Conservation (phyloP, 345 rosid genomes). For the Ailanthus altissimus region DNA sequence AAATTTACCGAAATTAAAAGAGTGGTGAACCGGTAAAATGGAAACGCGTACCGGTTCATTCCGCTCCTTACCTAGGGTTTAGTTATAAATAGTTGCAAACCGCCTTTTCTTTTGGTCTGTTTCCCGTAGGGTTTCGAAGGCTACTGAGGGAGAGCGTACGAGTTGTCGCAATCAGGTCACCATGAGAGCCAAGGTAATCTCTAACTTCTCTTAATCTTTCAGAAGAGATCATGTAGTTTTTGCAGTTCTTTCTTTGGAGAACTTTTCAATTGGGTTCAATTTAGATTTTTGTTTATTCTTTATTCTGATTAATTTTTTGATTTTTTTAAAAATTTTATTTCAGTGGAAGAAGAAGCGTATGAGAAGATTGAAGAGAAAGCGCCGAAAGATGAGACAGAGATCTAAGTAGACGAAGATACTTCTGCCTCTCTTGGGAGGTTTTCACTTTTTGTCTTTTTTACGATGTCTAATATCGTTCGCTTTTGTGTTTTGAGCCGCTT, state of each 20-base stretch:
- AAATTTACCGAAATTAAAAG: too few relatives aligned
- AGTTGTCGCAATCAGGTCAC: neutral
- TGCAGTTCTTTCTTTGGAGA: neutral
- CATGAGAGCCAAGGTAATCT: slow-evolving; percentile 32
- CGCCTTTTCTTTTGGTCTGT: rapidly evolving
- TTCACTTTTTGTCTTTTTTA: neutral
- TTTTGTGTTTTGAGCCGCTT: neutral
- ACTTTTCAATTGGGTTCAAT: too few relatives aligned
- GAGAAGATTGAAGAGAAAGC: slow-evolving; percentile 44
- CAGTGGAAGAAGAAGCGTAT: slow-evolving; percentile 48
- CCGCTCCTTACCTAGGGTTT: slow-evolving; percentile 5
- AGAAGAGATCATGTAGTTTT: neutral
- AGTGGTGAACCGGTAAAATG: neutral
- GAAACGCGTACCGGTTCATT: neutral
- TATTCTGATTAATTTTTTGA: too few relatives aligned
- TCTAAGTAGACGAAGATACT: slow-evolving; percentile 34
- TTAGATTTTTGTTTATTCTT: neutral
- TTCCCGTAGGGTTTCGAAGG: neutral
- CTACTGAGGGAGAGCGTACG: neutral
- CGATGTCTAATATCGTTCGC: neutral
- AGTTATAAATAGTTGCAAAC: neutral
- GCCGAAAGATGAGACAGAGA: slow-evolving; percentile 47
- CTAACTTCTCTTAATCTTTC: neutral
- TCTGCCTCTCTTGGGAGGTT: slow-evolving; percentile 15
- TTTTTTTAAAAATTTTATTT: neutral